Evolutionary conservation across 305 asterid species (phyloP), one percentile per base, ranked within the genome.

Genomic region (Solanum hybrid): DNA sequence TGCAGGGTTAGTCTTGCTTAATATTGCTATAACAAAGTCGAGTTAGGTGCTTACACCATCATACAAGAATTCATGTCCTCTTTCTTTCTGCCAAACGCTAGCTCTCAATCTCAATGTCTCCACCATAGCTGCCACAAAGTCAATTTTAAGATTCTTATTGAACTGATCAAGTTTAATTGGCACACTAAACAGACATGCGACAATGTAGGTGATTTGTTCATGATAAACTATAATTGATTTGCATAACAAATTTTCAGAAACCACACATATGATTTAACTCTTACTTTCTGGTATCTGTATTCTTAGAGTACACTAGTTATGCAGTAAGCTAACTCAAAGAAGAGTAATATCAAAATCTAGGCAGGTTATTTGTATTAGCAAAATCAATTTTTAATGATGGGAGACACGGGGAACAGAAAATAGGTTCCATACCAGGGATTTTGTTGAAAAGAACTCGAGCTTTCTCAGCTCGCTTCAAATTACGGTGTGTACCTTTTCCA

Each of bases 381-480:
- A 31, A 31, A 51, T 32, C 29, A 84, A 0, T 22, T 31, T 42
- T 84, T 45, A 27, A 6, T 31, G 75, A 84, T 51, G 75, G 75
- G 42, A 51, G 29, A 31, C 34, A 51, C 7, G n/a, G 32, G 88
- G 73, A 85, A 85, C n/a, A 56, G 76, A 51, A 84, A 31, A 85
- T 32, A 85, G 76, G 86, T 78, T 78, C n/a, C 85, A 73, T 92
- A 95, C 99, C 99, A 91, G 98, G 99, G 91, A 97, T 96, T 94
- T 96, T 97, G 91, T 94, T 95, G 90, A 97, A 95, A 81, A 96
- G 92, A 90, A 94, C 95, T 80, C 99, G 96, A 88, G 99, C 99
- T 93, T 93, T 95, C 94, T 95, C 99, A 69, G 99, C 99, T 69
- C 98, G 97, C 95, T 95, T 97, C 91, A 96, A 93, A 91, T 93